Base-by-base conservation (phyloP, 257 asterid species). In the Prunella vulgaris region DNA sequence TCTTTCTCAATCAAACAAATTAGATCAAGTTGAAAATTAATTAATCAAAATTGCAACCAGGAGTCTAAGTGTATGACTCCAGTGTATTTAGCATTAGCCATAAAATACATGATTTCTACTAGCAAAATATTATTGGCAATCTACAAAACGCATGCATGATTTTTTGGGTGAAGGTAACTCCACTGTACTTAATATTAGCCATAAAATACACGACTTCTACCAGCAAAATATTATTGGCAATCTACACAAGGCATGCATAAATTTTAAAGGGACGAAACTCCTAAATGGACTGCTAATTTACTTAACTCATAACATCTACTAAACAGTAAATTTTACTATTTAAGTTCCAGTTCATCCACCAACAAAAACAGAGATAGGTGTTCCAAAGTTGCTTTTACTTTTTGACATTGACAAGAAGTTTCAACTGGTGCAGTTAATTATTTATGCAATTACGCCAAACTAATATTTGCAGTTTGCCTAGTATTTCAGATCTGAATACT, bases 331-430 rank as follows among this genome's bases (percentile, higher is more conserved):
- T 46, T 60, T 75, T 44, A 30, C 22, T 30, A 30, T n/a, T 38
- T 61, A 66, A 67, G 52, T 70, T 67, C 60, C 37, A 54, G 70
- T 17, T 27, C 38, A 64, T 61, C 66, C 64, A 78, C 42, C 68
- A 51, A 38, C 22, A 33, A 52, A 64, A 74, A 14, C n/a, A 7
- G 13, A n/a, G 65, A 70, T 12, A 18, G 46, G 66, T 46, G 60
- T 69, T 57, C 3, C 24, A 33, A 4, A 42, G 49, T 68, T 66
- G 44, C 51, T 72, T 64, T 60, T 22, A 58, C 62, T 42, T 48
- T 69, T 21, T 56, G 22, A 32, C 37, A 68, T 53, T 42, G 38
- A 9, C 66, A 62, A 32, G 15, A 17, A 5, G 22, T 63, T 35
- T 52, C 25, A 22, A 56, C 46, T 54, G 17, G 40, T 49, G 20